Evolutionary conservation across 2,329 filamentous ascomycete species (phyloP).

Genomic region (Phyllosticta citrichinensis): DNA sequence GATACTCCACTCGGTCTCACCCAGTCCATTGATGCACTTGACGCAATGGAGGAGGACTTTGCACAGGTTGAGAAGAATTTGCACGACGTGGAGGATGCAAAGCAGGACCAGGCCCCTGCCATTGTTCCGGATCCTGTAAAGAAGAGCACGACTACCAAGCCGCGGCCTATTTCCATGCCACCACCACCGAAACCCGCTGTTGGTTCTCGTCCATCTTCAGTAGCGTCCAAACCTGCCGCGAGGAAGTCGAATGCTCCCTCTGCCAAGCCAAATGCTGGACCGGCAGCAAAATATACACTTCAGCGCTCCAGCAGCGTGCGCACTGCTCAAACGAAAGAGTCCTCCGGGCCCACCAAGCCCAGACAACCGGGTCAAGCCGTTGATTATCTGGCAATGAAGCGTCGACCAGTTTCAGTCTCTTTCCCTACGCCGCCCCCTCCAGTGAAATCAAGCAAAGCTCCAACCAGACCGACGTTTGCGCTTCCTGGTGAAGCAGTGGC

Average conservation of each 20-base stretch:
- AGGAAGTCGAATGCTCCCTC: neutral
- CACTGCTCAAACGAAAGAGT: constrained; percentile 1
- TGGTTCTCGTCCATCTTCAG: neutral
- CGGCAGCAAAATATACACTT: neutral
- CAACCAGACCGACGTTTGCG: constrained; percentile 40
- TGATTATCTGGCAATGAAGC: constrained; percentile 34
- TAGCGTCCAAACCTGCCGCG: neutral
- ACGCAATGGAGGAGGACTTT: constrained; percentile 42
- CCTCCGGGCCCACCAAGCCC: neutral
- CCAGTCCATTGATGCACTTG: constrained; percentile 40
- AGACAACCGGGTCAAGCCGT: neutral
- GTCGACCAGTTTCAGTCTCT: constrained; percentile 37
- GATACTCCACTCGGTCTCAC: neutral
- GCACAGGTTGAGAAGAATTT: constrained; percentile 36
- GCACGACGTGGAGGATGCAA: constrained; percentile 22
- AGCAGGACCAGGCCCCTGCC: constrained; percentile 15
- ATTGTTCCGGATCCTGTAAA: constrained; percentile 17
- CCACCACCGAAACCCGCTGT: neutral
- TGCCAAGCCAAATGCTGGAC: neutral
- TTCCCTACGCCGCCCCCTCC: constrained; percentile 39
- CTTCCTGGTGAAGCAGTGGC: constrained; percentile 45
- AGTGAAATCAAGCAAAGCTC: constrained; percentile 40
- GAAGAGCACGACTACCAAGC: constrained; percentile 13
- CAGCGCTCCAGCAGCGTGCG: constrained; percentile 5
- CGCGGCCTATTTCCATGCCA: neutral